Evolutionary conservation across 1,284 basidiomycete species (phyloP).

Genomic region (Naganishia liquefaciens): DNA sequence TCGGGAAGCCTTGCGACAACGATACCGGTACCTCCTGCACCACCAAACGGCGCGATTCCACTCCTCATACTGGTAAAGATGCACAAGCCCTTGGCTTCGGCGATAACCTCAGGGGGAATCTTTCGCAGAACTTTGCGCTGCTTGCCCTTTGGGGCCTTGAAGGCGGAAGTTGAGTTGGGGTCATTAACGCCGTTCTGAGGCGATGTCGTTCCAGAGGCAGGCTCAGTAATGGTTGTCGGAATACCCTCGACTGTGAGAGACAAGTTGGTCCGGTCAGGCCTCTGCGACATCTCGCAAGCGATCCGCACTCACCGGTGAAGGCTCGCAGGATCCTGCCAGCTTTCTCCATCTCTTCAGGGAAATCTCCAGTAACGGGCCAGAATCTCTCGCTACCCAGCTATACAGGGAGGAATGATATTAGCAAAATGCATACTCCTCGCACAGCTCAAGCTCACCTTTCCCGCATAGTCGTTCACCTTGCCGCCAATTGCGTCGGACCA

Average conservation of each 20-base stretch:
- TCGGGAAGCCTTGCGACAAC: conserved; percentile 55
- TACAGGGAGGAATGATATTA: background rate
- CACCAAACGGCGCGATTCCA: conserved; percentile 59
- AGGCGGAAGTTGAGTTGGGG: background rate
- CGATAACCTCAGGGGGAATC: conserved; percentile 58
- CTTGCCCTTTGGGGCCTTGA: conserved; percentile 16
- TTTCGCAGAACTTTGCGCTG: conserved; percentile 55
- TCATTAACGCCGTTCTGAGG: background rate
- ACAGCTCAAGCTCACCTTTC: conserved; percentile 38
- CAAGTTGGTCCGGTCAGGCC: too few species aligned
- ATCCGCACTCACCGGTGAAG: conserved; percentile 52
- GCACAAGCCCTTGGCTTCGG: conserved; percentile 54
- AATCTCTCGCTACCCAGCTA: conserved; percentile 57
- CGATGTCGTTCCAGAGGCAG: background rate
- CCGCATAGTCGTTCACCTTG: conserved; percentile 48
- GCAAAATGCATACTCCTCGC: background rate
- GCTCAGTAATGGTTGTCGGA: background rate
- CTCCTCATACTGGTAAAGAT: conserved; percentile 59
- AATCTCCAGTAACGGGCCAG: conserved; percentile 59
- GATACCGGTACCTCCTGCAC: conserved; percentile 58
- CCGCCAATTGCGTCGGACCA: conserved; percentile 49
- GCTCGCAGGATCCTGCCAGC: conserved; percentile 56
- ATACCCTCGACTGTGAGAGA: conserved; percentile 10
- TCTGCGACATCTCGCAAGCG: too few species aligned
- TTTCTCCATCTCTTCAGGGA: conserved; percentile 58